These are phyloP conservation scores for Pythium rhizo-oryzae DNA, from an alignment of 352 stramenopile genomes.

Conservation along the genomic window DNA sequence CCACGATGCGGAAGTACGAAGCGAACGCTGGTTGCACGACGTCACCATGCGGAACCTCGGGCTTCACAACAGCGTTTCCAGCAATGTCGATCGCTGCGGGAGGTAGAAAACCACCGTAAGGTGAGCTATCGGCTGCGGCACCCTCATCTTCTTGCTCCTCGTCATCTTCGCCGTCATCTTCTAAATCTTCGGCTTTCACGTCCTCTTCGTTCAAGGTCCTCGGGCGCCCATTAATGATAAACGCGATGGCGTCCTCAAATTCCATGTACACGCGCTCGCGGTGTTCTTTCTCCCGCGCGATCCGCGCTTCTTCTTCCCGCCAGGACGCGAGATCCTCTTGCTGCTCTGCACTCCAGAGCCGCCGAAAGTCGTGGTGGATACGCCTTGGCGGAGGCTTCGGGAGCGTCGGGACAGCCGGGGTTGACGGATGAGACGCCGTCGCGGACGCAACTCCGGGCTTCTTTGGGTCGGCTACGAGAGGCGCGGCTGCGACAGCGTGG, in stretches of 20 bases:
- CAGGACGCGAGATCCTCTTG: conserved; percentile 48
- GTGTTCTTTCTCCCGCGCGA: conserved; percentile 50
- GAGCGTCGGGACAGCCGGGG: not conserved
- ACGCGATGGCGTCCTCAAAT: conserved; percentile 77
- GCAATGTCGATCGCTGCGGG: conserved; percentile 57
- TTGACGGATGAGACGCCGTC: conserved; percentile 18
- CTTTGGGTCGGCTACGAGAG: conserved; percentile 11
- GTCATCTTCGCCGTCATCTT: conserved; percentile 75
- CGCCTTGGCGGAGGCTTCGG: conserved; percentile 20
- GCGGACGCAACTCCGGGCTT: conserved; percentile 18
- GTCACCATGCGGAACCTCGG: conserved; percentile 59
- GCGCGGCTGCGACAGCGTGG: not conserved
- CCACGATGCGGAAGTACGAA: conserved; percentile 70
- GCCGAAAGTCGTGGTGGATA: conserved; percentile 66
- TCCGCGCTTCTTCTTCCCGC: conserved; percentile 56
- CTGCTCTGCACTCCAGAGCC: conserved; percentile 68
- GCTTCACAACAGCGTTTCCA: conserved; percentile 55
- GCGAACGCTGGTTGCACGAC: conserved; percentile 67
- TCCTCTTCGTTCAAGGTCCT: conserved; percentile 57
- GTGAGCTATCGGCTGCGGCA: conserved; percentile 41
- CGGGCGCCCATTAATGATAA: conserved; percentile 72
- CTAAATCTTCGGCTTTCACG: conserved; percentile 62
- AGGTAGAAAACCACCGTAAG: conserved; percentile 52
- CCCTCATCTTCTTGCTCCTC: conserved; percentile 30
- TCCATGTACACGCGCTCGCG: conserved; percentile 61